Base-by-base conservation (phyloP, 2,329 filamentous ascomycete genomes). In the Didymellaceae sp. region DNA sequence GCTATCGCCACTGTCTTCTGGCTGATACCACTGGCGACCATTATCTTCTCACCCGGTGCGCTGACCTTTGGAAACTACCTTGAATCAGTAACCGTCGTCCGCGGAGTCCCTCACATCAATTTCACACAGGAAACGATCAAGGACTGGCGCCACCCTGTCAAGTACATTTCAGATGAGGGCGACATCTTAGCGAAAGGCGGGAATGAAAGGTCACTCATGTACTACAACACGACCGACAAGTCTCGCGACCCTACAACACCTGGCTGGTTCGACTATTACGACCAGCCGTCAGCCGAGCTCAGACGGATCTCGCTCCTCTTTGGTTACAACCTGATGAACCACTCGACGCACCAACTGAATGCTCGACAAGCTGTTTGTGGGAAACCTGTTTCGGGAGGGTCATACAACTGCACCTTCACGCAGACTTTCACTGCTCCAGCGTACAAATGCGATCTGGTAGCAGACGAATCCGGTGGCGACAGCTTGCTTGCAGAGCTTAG, bases 41-140 rank as follows among this genome's bases (percentile, higher is more conserved):
- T 74, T 20, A 69, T 74, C 45, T 69, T 79, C 33, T 68, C 67
- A 5, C 71, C 71, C 9, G 68, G 68, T 20, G 65, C 71, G 2
- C 55, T 73, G 11, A 70, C 68, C 1, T 75, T 78, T 56, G 72
- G 56, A 48, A 71, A 41, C 20, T 69, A 52, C 16, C 45, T 62
- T 3, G 60, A 67, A 1, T 32, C 30, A 3, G 40, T 49, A n/a
- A 62, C 51, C 13, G 20, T 59, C 3, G 52, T 51, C 7, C 42
- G 66, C 16, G 33, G 7, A 4, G 61, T 70, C 1, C 63, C 65
- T 2, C 65, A 57, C 5, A 52, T 73, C 16, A 61, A 71, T 18
- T 74, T 71, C 35, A 58, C 57, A 0, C 43, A 39, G 3, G 63
- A 79, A 35, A 71, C 71, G 30, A 51, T 41, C 16, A 67, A 64